Percentiles rank a stretch among this genome's conserved stretches.
Evolutionary conservation across 2,329 filamentous ascomycete genomes (phyloP).

Genomic region (Ophiocordyceps australis): DNA sequence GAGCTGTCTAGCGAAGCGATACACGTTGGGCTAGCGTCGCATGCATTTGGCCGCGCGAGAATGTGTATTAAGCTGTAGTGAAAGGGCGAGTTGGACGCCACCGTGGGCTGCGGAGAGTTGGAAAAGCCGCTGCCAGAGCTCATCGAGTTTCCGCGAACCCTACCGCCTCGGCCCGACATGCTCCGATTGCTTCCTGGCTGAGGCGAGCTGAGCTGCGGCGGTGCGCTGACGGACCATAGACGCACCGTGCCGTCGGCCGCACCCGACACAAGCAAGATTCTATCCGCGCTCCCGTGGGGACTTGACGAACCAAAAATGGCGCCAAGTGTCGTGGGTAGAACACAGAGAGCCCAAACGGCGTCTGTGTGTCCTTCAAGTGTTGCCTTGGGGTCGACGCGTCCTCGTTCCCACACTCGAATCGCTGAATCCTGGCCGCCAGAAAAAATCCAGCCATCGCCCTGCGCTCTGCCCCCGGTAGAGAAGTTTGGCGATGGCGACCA

Average conservation of each 20-base stretch:
- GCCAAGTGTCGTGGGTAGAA: conserved; percentile 68
- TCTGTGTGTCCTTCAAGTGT: conserved; percentile 90
- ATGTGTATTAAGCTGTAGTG: conserved; percentile 76
- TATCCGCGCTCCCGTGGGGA: conserved; percentile 63
- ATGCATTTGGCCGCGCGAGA: conserved; percentile 50
- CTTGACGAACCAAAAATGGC: conserved; percentile 61
- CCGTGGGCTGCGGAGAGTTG: conserved; percentile 74
- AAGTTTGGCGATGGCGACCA: conserved; percentile 82
- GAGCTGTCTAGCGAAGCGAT: conserved; percentile 74
- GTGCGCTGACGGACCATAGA: conserved; percentile 85
- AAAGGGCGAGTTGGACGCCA: conserved; percentile 73
- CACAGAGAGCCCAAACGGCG: conserved; percentile 88
- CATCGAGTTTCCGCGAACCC: conserved; percentile 78
- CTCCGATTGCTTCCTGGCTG: conserved; percentile 49
- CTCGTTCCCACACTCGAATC: conserved; percentile 87
- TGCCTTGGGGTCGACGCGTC: conserved; percentile 84
- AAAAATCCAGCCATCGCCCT: conserved; percentile 95
- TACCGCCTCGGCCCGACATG: conserved; percentile 40
- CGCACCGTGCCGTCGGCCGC: conserved; percentile 82
- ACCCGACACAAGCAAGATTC: conserved; percentile 79
- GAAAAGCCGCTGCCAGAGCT: conserved; percentile 88
- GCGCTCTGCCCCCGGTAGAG: conserved; percentile 69
- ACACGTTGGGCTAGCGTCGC: conserved; percentile 63
- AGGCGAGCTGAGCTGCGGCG: conserved; percentile 69
- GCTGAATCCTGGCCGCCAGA: conserved; percentile 90